phyloP scores from a whole-genome alignment of 2,329 filamentous ascomycete genomes.

The Paecilomyces dactylethromorphus region DNA sequence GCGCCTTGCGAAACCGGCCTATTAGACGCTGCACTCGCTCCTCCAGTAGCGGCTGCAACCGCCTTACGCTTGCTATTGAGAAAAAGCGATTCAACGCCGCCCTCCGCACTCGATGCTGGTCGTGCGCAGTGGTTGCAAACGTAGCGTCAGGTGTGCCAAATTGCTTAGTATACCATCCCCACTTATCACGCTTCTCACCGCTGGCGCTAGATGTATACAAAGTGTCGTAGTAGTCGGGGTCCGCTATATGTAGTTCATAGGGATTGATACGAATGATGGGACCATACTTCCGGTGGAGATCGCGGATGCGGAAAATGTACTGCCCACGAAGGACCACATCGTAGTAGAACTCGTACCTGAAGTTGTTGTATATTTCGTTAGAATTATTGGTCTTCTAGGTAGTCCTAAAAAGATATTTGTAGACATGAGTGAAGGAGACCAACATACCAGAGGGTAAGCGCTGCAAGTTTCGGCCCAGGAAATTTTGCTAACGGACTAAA shows the following conservation, averaged over 20 bases:
- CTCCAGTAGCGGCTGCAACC: neutral
- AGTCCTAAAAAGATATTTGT: too few relatives aligned
- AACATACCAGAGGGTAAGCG: constrained; percentile 4
- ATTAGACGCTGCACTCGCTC: neutral
- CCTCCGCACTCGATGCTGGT: neutral
- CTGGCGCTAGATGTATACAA: constrained; percentile 5
- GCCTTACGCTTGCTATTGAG: neutral
- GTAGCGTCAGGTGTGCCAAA: neutral
- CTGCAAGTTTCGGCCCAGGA: constrained; percentile 22
- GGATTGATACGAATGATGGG: neutral
- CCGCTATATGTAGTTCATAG: neutral
- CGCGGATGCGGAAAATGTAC: constrained; percentile 16
- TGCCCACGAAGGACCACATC: constrained; percentile 16
- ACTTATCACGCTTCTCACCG: neutral
- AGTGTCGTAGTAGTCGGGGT: constrained; percentile 6
- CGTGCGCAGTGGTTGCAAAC: neutral
- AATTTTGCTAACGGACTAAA: constrained; percentile 23
- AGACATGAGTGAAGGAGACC: neutral
- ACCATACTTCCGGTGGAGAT: constrained; percentile 22
- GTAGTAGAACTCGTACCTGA: constrained; percentile 21
- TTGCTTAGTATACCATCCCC: neutral
- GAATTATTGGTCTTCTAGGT: neutral
- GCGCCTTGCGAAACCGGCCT: neutral
- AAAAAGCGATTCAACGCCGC: neutral
- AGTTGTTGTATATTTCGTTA: neutral